Conservation (phyloP, 305 asterid species). For the Solanum hybrid region DNA sequence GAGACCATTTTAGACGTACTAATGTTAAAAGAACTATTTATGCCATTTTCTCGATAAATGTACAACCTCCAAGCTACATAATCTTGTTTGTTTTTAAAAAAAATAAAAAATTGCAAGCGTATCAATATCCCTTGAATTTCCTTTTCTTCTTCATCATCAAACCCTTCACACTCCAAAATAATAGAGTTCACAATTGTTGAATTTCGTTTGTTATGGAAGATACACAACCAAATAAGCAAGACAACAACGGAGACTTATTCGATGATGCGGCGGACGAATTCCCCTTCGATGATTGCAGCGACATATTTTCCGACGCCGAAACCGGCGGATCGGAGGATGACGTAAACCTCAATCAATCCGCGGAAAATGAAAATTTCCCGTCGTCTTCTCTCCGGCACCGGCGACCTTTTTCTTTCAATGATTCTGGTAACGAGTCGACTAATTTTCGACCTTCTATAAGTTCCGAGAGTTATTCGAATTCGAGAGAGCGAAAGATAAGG, state of each 20-base stretch:
- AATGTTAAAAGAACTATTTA: too few species aligned
- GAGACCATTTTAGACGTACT: too few species aligned
- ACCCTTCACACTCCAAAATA: neutral
- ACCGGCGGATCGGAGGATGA: constrained; percentile 3
- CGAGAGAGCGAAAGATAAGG: constrained; percentile 13
- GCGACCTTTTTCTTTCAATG: constrained; percentile 8
- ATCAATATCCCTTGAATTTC: neutral
- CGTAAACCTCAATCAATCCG: constrained; percentile 12
- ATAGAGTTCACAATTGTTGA: neutral
- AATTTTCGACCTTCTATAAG: constrained; percentile 25
- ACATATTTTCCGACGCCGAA: constrained; percentile 16
- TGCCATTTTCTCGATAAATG: neutral
- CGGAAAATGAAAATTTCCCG: constrained; percentile 10
- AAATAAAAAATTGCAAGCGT: neutral
- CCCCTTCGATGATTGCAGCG: constrained; percentile 38
- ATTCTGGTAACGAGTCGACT: constrained; percentile 14
- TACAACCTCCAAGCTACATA: neutral
- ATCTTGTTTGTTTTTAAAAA: neutral
- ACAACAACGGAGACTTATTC: constrained; percentile 10
- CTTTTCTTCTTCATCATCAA: neutral
- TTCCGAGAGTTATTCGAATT: constrained; percentile 18
- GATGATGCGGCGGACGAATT: constrained; percentile 43
- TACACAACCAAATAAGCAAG: neutral
- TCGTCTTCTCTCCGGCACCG: constrained; percentile 14
- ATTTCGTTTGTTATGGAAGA: constrained; percentile 15